Evolutionary conservation across 306 rosid genomes (phyloP), one percentile per base, ranked within the genome.

Genomic region (Biancaea sappan): DNA sequence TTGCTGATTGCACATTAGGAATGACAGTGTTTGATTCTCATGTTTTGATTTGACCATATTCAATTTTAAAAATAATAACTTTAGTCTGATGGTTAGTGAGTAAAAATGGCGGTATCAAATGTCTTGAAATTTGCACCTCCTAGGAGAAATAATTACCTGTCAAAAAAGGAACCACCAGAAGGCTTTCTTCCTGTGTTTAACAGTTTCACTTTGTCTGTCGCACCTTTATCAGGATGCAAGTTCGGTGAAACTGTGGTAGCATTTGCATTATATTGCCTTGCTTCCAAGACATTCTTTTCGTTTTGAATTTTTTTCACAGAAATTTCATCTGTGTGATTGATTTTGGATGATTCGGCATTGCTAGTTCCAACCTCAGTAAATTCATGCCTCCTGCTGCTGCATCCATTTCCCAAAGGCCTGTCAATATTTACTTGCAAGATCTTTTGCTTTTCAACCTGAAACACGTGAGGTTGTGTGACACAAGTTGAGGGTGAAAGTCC

Each of bases 381-480:
- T 60, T 24, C 87, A 53, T 48, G 69, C 60, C 79, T 77, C 80
- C 75, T 31, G 4, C n/a, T 37, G 68, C 68, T 62, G 25, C 29
- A 16, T 19, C n/a, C 88, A 79, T 77, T 87, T 34, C 80, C 72
- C 72, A 73, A 56, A 56, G 84, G 76, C 66, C 86, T 91, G 35
- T 72, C 89, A 34, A 18, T 48, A 67, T 77, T 86, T 51, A 63
- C 86, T 78, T 75, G 93, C 86, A 88, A 81, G 84, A 94, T 94
- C 86, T 85, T 88, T 56, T 88, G 87, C 84, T 88, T 94, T 83
- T 91, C 98, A 83, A 91, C 95, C 98, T 94, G 84, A 79, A 81
- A 66, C 64, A 29, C 56, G 29, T 26, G 15, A 58, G 47, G 43
- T 52, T 59, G 53, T 60, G 75, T 19, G 70, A 72, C 46, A 28